Evolutionary conservation across 768 basidiomycete genomes (phyloP), one percentile per base, ranked within the genome.

Genomic region (Auriscalpium vulgare): DNA sequence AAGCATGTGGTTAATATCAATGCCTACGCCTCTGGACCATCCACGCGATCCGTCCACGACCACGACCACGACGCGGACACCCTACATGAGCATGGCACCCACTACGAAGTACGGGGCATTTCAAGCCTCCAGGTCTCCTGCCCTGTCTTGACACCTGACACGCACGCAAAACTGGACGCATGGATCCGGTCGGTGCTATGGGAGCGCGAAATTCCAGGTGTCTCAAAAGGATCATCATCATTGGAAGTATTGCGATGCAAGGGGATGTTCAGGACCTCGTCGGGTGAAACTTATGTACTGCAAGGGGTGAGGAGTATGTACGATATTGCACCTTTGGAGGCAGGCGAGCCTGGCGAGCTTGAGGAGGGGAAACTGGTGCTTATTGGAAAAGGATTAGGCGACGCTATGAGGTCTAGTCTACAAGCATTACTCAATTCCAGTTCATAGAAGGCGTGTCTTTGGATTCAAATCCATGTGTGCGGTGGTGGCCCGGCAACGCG

Each of bases 231-330:
- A 7, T 37, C 60, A 19, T 21, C 8, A 16, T 1, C 52, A 2
- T 62, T 91, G 43, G 80, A 84, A 53, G 78, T 97, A 5, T 72
- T 99, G 17, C 83, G 97, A 14, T 91, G 91, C 64, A 98, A 99
- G 67, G 95, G 95, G 8, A 75, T 93, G 17, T 84, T 95, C 60
- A 68, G 68, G 16, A 72, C 75, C 10, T 68, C 75, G 2, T 69
- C 71, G 0, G 87, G 87, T 2, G 74, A 78, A 52, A 75, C 80
- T 55, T 79, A 84, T 62, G 81, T 98, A 53, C 71, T 99, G 47
- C 97, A 99, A 66, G 97, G 95, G 2, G 97, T 99, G 11, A 76
- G 91, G 61, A 91, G 75, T 62, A 78, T 97, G 69, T 99, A 95
- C 66, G 95, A 99, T 63, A 79, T 95, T 50, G 63, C 57, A 38